Percentiles rank a stretch among this genome's conserved stretches.
Evolutionary conservation across 1,284 basidiomycete species (phyloP).

Genomic region (Nidula niveotomentosa): DNA sequence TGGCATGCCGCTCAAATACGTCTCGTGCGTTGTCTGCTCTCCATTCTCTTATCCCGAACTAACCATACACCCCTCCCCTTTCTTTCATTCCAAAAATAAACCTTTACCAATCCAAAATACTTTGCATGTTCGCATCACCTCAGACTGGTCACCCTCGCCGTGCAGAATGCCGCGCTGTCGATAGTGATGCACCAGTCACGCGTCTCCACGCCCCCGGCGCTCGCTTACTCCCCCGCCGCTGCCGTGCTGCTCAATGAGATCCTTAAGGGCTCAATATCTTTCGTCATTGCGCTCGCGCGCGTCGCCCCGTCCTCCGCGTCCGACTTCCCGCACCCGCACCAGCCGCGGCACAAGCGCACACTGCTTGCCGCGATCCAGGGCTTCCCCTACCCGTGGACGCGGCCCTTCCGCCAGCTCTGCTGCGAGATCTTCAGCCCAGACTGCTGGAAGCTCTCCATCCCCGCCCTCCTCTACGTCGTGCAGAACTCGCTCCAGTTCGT

Average conservation of each 20-base stretch:
- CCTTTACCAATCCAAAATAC: neutral
- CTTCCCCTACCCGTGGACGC: conserved; percentile 11
- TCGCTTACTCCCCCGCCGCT: conserved; percentile 88
- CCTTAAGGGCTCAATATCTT: conserved; percentile 90
- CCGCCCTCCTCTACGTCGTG: conserved; percentile 93
- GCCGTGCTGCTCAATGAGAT: conserved; percentile 95
- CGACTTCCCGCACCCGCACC: conserved; percentile 29
- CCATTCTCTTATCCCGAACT: neutral
- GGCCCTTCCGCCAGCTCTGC: conserved; percentile 32
- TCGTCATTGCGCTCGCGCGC: conserved; percentile 64
- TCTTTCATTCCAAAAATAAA: neutral
- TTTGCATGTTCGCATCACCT: neutral
- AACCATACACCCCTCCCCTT: neutral
- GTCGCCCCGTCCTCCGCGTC: conserved; percentile 32
- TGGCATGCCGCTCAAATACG: conserved; percentile 59
- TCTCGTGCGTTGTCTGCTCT: conserved; percentile 45
- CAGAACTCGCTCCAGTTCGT: conserved; percentile 97
- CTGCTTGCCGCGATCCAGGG: conserved; percentile 1
- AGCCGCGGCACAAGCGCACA: conserved; percentile 9
- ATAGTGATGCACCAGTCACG: conserved; percentile 98
- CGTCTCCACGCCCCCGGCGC: conserved; percentile 73
- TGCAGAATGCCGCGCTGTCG: conserved; percentile 94
- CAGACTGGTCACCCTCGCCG: conserved; percentile 89
- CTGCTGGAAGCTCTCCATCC: conserved; percentile 97
- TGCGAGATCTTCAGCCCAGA: conserved; percentile 63